Base-by-base conservation (phyloP, 2,329 filamentous ascomycete genomes). In the Fusarium sp. region DNA sequence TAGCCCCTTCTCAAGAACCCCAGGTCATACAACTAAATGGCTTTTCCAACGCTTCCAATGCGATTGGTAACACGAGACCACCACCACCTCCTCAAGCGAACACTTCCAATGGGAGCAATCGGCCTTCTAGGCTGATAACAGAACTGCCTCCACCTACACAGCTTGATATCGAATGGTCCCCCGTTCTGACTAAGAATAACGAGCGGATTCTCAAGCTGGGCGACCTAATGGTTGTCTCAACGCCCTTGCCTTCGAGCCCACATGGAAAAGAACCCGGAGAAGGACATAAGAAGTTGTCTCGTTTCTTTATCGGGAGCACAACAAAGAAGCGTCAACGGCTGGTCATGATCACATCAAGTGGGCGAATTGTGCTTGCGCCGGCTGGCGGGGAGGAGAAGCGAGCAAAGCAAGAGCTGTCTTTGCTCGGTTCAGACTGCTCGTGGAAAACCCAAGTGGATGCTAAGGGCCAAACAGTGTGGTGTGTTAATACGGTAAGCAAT, bases 151-250 rank as follows among this genome's bases (percentile, higher is more conserved):
- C 96, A n/a, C 96, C 96, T 1, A 97, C 92, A 50, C 96, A 98
- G 78, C 83, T 99, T 25, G 96, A 99, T 75, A 97, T 99, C 58
- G 96, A 99, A 79, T 99, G 96, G 96, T 97, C 95, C 1, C 96
- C 96, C 1, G 94, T 99, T 6, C 83, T 99, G 56, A 97, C 92
- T 11, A 90, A 90, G 74, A 90, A 89, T 62, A 97, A 98, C 75
- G 96, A 99, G 79, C 88, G 96, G 35, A 99, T 99, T 71, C 79
- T 99, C 66, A 97, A 97, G 78, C 84, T 99, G 22, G 96, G 96
- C 3, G 97, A 99, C 74, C 82, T 97, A 67, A 87, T 94, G 78
- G 94, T 99, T 9, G 85, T 92, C 39, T 91, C 93, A 7, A 88
- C 92, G 4, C 91, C 94, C 11, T 85, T 94, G 53, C 86, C 92